Base-by-base conservation (phyloP, 2,329 filamentous ascomycete genomes). In the Exophiala spinifera region DNA sequence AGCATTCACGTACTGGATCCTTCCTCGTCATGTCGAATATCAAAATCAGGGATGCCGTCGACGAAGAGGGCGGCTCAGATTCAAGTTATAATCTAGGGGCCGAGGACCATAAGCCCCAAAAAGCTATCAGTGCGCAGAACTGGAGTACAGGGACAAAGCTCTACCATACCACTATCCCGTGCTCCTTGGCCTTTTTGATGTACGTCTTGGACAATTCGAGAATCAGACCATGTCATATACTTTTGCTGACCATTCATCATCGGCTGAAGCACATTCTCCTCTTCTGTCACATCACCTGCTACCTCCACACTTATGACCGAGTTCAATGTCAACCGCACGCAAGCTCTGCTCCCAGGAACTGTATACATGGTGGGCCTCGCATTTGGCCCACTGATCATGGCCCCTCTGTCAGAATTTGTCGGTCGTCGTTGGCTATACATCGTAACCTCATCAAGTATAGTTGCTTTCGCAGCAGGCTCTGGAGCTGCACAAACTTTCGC, bases 401-500 rank as follows among this genome's bases (percentile, higher is more conserved):
- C 68, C 11, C 70, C 69, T 2, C 47, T 72, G 21, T 69, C 66
- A 51, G 70, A 71, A 57, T 67, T 64, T 5, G 59, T 61, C 36
- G 70, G 70, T 14, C 59, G 70, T 31, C 66, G 65, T 17, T 56
- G 62, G 34, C 61, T 72, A 8, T 67, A 70, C 56, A 60, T 71
- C 10, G 55, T 64, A 8, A 66, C 69, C 13, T 64, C 64, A 7
- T 66, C 68, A 3, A 51, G 65, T n/a, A 68, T 69, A 37, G 63
- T 68, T 28, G 56, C 69, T 6, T 71, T 72, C 56, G 66, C 45
- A 21, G 28, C 42, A 19, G 73, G 71, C 3, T 64, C 69, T 14
- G 72, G 72, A 0, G 68, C 74, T 21, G 66, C 69, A 57, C 84
- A 87, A 64, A 86, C 85, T 57, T 76, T 90, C 42, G 84, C 86